Evolutionary conservation across 768 basidiomycete species (phyloP), one percentile per base, ranked within the genome.

Genomic region (Lentinula detonsa): DNA sequence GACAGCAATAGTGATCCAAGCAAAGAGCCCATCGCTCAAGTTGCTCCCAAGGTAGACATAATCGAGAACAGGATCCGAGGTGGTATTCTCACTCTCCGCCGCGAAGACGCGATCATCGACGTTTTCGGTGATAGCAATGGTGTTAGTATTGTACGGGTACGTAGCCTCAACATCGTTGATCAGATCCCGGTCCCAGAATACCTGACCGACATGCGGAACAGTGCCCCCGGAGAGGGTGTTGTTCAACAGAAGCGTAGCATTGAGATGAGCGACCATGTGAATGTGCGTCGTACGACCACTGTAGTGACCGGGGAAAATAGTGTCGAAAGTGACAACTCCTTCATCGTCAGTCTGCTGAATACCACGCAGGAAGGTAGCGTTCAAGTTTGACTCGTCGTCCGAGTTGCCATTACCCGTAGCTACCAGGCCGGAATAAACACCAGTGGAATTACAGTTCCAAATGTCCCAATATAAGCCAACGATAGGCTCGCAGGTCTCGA

Each of bases 401-500:
- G 23, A 50, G 46, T 60, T 53, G 7, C 65, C 65, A 18, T 66
- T 66, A 5, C 65, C 63, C 21, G 10, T 34, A 4, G 65, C 58
- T 40, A 66, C 65, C 6, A 66, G 48, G 15, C 65, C 63, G 10
- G 61, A 50, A 37, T 66, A 66, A 15, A 64, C 65, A 16, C 65
- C 63, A 11, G 65, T 66, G 15, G 65, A 31, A 23, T 66, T 64
- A 61, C 64, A 59, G 43, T 65, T 60, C 65, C 65, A 65, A 35
- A 65, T 62, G 51, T 65, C 65, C 16, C 64, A 52, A 31, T 60
- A 65, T 16, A 65, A 46, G 31, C 60, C 39, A 45, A 63, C 52
- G 31, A 65, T 63, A 18, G 62, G 60, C 54, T 65, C 52, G 52
- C 65, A 65, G 16, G 65, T 65, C 10, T 21, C 40, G 57, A 64